Evolutionary conservation across 495 filamentous ascomycete genomes (phyloP).

Genomic region (Penicillium turbatum): DNA sequence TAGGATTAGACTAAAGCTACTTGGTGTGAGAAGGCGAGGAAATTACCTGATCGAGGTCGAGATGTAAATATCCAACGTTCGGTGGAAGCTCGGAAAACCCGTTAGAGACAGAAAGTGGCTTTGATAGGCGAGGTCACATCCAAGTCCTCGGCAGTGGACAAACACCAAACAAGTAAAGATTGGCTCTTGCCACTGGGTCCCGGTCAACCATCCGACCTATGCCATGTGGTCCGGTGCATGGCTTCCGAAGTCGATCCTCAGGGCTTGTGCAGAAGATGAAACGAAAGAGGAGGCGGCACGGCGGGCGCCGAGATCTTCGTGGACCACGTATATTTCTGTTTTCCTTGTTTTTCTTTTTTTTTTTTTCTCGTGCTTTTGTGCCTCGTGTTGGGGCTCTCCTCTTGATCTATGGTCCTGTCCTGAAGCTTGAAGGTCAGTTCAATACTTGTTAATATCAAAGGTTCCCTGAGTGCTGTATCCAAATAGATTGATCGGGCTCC

Average conservation of each 20-base stretch:
- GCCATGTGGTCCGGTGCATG: slow-evolving; percentile 34
- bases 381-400: too few relatives aligned
- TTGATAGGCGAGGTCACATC: slow-evolving; percentile 3
- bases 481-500: neutral
- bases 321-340: neutral
- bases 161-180: slow-evolving; percentile 14
- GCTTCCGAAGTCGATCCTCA: slow-evolving; percentile 32
- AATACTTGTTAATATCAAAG: too few relatives aligned
- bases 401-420: too few relatives aligned
- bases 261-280: slow-evolving; percentile 13
- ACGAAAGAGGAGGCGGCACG: neutral
- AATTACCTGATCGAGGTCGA: too few relatives aligned
- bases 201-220: slow-evolving; percentile 24
- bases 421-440: too few relatives aligned
- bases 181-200: slow-evolving; percentile 18
- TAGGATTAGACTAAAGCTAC: neutral
- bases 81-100: slow-evolving; percentile 1
- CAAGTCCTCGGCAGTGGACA: slow-evolving; percentile 4
- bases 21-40: neutral
- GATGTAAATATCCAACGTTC: neutral
- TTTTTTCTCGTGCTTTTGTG: neutral
- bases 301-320: slow-evolving; percentile 23
- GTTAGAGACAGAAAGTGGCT: neutral
- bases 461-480: too few relatives aligned
- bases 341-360: neutral